phyloP scores from a whole-genome alignment of 2,329 filamentous ascomycete species.

The Exophiala sp. region DNA sequence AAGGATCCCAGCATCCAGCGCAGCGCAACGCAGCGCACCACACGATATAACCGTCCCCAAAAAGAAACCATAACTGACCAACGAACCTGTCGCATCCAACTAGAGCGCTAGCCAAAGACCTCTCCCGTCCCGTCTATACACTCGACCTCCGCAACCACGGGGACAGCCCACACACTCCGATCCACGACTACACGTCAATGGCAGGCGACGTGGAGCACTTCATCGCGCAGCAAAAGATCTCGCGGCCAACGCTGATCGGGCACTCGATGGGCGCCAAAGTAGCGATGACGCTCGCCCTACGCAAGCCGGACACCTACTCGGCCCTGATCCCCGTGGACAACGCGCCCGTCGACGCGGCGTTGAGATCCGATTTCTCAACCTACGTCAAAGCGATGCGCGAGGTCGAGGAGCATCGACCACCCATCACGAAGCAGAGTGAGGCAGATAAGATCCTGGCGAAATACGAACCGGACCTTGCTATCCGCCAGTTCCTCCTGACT shows the following conservation, averaged over 20 bases:
- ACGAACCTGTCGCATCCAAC: no score
- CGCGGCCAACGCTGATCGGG: conserved; percentile 70
- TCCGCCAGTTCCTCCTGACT: conserved; percentile 86
- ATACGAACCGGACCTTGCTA: conserved; percentile 53
- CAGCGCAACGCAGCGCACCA: no score
- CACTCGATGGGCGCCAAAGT: conserved; percentile 97
- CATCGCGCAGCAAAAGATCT: conserved; percentile 62
- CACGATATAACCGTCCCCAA: no score
- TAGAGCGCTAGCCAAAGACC: conserved; percentile 72
- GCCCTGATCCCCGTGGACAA: conserved; percentile 85
- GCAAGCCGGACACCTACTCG: conserved; percentile 59
- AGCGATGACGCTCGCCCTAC: conserved; percentile 78
- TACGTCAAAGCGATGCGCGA: conserved; percentile 81
- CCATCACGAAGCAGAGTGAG: conserved; percentile 22
- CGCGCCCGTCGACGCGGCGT: conserved; percentile 72
- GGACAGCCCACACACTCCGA: conserved; percentile 69
- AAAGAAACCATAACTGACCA: no score
- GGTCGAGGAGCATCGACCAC: conserved; percentile 51
- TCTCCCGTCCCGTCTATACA: conserved; percentile 74
- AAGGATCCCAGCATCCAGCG: no score
- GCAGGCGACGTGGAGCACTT: conserved; percentile 78
- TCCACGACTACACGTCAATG: conserved; percentile 76
- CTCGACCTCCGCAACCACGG: conserved; percentile 91
- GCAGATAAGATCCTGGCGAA: conserved; percentile 22
- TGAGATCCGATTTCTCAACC: conserved; percentile 67